Conservation (phyloP, 805 yeast species). For the Lachancea kluyveri region DNA sequence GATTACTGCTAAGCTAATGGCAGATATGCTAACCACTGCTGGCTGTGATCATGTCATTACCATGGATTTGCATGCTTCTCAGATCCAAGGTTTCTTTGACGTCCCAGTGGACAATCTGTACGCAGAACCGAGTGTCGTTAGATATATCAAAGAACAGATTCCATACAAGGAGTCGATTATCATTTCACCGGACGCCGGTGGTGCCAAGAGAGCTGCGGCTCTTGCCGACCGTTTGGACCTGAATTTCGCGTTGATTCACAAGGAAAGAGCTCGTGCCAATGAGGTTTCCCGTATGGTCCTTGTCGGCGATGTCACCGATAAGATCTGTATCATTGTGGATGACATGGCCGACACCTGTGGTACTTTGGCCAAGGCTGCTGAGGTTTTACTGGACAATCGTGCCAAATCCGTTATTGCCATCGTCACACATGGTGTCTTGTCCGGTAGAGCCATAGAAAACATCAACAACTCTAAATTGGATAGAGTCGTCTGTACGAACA, state of each 20-base stretch:
- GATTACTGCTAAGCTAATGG: slow-evolving; percentile 89
- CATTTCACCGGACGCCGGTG: slow-evolving; percentile 98
- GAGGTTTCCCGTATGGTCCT: slow-evolving; percentile 93
- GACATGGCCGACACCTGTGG: slow-evolving; percentile 99
- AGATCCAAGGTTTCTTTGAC: slow-evolving; percentile 93
- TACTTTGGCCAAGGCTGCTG: slow-evolving; percentile 91
- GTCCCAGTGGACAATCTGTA: slow-evolving; percentile 94
- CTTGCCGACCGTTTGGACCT: slow-evolving; percentile 88
- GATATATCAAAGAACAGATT: slow-evolving; percentile 67
- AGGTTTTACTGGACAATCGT: slow-evolving; percentile 69
- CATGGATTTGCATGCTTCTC: slow-evolving; percentile 96
- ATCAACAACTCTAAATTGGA: slow-evolving; percentile 62
- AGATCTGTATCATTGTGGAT: slow-evolving; percentile 81
- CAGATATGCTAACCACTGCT: slow-evolving; percentile 84
- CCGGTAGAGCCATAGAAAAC: slow-evolving; percentile 74
- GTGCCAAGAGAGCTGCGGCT: slow-evolving; percentile 94
- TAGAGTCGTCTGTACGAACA: slow-evolving; percentile 83
- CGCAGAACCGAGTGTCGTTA: slow-evolving; percentile 86
- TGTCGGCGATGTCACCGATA: slow-evolving; percentile 87
- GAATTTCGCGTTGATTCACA: slow-evolving; percentile 92
- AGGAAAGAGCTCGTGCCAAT: slow-evolving; percentile 91
- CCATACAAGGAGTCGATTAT: slow-evolving; percentile 58
- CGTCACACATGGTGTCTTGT: slow-evolving; percentile 92
- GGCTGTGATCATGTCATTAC: slow-evolving; percentile 96
- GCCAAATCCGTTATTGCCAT: slow-evolving; percentile 86